phyloP scores from a whole-genome alignment of 805 yeast genomes.

The Wickerhamiella bombiphila region DNA sequence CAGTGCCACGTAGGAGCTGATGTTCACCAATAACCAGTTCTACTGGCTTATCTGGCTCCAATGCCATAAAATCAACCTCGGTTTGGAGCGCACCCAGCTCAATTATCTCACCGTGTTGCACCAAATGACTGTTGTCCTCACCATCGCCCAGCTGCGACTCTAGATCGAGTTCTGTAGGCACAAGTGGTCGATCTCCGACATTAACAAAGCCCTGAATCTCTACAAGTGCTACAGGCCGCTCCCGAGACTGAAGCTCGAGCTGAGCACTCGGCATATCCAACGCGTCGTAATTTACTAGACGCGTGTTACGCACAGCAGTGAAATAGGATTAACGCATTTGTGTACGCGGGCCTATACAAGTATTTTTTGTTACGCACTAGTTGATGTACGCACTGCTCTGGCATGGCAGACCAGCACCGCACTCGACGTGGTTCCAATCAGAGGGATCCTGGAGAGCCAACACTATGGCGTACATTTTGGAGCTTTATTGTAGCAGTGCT shows the following conservation, averaged over 20 bases:
- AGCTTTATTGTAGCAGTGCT: constrained; percentile 5
- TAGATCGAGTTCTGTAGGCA: constrained; percentile 12
- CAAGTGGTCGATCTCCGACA: constrained; percentile 12
- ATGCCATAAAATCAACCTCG: neutral
- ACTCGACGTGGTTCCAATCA: too few species aligned
- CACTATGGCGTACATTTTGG: constrained; percentile 9
- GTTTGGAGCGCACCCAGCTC: neutral
- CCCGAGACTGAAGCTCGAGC: constrained; percentile 2
- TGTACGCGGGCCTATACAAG: too few species aligned
- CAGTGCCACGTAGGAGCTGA: constrained; percentile 14
- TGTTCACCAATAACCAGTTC: constrained; percentile 10
- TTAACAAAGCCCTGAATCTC: constrained; percentile 16
- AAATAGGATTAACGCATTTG: too few species aligned
- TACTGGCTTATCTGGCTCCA: constrained; percentile 5
- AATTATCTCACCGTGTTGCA: neutral
- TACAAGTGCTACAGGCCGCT: constrained; percentile 5
- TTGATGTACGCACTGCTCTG: too few species aligned
- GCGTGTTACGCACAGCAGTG: too few species aligned
- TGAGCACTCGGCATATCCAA: constrained; percentile 8
- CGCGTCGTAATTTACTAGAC: too few species aligned
- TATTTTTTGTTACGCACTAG: too few species aligned
- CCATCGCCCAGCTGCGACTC: neutral
- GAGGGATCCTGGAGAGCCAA: constrained; percentile 8
- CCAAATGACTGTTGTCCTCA: neutral
- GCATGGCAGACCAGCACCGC: too few species aligned